These are phyloP conservation scores for Fusarium falciforme DNA, from an alignment of 2,329 filamentous ascomycete species.

Conservation along the genomic window DNA sequence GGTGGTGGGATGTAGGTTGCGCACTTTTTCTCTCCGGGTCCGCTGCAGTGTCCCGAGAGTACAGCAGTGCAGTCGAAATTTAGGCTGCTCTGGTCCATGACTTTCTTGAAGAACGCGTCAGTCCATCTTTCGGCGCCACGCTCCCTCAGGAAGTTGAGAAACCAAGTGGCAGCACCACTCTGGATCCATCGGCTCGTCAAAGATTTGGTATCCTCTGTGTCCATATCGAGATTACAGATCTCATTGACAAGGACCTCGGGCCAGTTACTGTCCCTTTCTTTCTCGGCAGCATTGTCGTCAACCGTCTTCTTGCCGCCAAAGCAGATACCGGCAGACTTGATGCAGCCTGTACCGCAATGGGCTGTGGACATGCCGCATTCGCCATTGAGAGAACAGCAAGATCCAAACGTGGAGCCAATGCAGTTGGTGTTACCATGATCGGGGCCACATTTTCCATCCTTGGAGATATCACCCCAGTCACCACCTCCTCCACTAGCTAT, in stretches of 20 bases:
- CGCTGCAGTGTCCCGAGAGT: background rate
- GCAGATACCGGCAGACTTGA: background rate
- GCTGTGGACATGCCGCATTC: slow-evolving; percentile 1
- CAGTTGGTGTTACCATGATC: slow-evolving; percentile 11
- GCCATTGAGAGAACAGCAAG: slow-evolving; percentile 17
- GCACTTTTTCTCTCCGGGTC: slow-evolving; percentile 2
- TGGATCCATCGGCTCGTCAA: background rate
- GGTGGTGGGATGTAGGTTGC: background rate
- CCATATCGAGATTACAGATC: background rate
- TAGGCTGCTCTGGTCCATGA: background rate
- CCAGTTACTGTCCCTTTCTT: background rate
- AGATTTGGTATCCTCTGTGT: background rate
- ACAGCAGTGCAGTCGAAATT: background rate
- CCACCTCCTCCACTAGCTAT: background rate
- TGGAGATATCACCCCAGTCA: background rate
- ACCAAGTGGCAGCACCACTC: background rate
- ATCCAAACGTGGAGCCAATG: slow-evolving; percentile 9
- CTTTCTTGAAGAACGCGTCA: background rate
- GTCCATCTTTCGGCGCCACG: background rate
- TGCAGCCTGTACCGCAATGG: slow-evolving; percentile 20
- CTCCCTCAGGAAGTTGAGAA: background rate
- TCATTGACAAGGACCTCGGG: background rate
- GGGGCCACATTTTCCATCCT: slow-evolving; percentile 12
- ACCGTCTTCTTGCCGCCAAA: slow-evolving; percentile 8
- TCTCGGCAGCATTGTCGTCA: background rate